Evolutionary conservation across 768 basidiomycete species (phyloP), one percentile per base, ranked within the genome.

Genomic region (Rhizopogon vesiculosus): DNA sequence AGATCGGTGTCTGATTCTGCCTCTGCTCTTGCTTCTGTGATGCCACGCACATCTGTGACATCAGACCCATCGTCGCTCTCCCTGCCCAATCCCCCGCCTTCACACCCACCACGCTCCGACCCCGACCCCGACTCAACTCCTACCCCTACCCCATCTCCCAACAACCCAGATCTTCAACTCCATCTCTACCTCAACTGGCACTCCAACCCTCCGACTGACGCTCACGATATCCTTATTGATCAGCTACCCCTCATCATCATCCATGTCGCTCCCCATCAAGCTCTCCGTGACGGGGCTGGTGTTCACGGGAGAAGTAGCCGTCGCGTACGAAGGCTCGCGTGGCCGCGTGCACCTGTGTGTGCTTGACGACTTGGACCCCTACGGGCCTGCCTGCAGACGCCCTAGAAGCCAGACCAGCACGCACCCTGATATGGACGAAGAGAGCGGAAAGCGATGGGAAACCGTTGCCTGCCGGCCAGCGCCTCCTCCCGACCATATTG

Each of bases 261-360:
- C 98, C 78, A 98, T 99, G 95, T 87, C 91, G 13, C 80, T 99
- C 25, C 97, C 97, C 7, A 91, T 99, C 69, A 89, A 91, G 64
- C 85, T 98, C 53, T 89, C 87, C n/a, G 83, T 98, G 28, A 95
- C 89, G 0, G 91, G 92, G 1, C 77, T 98, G 56, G 76, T 93
- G 13, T 91, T 98, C 70, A 80, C 80, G 12, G 92, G 91, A 56
- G 91, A 96, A 64, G 74, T 98, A 44, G 89, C 91, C 8, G 81
- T 98, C 38, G 97, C 96, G 12, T 98, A 93, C 73, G 89, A 96
- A 66, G 93, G 91, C 56, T 81, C 84, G 58, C 83, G 86, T 53
- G 73, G 82, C 46, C 82, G 94, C 8, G 78, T 98, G 9, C 95
- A 98, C 65, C 60, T 98, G 9, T 96, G 90, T 66, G 81, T 98